Evolutionary conservation across 768 basidiomycete species (phyloP).

Genomic region (Mycena galericulata): DNA sequence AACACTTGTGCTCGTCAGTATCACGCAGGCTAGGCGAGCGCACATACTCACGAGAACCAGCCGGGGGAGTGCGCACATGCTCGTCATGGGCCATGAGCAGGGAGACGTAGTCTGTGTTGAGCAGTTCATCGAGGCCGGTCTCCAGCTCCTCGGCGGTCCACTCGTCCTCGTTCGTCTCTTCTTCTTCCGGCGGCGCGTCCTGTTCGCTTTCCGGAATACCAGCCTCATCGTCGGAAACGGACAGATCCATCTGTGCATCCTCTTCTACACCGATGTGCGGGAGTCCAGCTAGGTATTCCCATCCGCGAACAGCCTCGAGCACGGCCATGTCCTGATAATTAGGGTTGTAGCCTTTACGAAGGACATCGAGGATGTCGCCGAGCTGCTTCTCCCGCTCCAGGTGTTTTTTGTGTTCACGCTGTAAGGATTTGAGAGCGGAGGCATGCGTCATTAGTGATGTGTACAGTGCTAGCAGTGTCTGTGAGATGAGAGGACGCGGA

Average conservation of each 20-base stretch:
- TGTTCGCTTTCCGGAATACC: constrained; percentile 46
- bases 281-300: constrained; percentile 80
- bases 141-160: constrained; percentile 74
- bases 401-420: constrained; percentile 77
- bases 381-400: constrained; percentile 82
- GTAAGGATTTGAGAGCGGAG: constrained; percentile 80
- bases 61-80: constrained; percentile 62
- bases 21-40: not conserved
- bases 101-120: constrained; percentile 77
- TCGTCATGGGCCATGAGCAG: constrained; percentile 85
- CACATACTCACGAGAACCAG: constrained; percentile 68
- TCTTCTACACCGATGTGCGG: constrained; percentile 80
- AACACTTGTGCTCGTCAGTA: constrained; percentile 67
- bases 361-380: constrained; percentile 83
- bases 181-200: constrained; percentile 52
- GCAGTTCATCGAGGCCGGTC: constrained; percentile 64
- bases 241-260: constrained; percentile 49
- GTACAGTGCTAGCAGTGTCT: constrained; percentile 74
- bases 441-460: constrained; percentile 78
- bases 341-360: constrained; percentile 92
- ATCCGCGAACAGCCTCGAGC: constrained; percentile 94
- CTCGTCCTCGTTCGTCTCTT: constrained; percentile 65
- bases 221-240: constrained; percentile 44
- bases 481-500: constrained; percentile 5
- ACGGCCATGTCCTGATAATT: constrained; percentile 99